These are phyloP conservation scores for Zymoseptoria crescenta DNA, from an alignment of 2,329 filamentous ascomycete species.

Conservation along the genomic window DNA sequence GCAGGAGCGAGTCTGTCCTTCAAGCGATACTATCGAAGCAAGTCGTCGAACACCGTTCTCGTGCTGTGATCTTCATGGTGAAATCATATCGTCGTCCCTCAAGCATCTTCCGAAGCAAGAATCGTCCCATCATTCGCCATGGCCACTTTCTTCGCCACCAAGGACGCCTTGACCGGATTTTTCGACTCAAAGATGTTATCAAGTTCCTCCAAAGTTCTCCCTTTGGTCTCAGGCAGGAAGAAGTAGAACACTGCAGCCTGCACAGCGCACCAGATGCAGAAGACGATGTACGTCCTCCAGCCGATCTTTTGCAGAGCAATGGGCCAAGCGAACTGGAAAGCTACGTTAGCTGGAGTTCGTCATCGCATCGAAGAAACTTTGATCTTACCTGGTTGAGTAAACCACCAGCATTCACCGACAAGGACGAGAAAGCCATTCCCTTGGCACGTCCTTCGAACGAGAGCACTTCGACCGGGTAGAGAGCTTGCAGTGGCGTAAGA, in stretches of 20 bases:
- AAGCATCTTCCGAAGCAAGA: constrained; percentile 18
- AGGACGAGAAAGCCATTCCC: constrained; percentile 38
- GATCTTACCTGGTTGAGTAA: constrained; percentile 28
- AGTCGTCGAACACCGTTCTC: no score
- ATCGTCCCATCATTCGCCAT: constrained; percentile 18
- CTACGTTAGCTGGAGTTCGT: no score
- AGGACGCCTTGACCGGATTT: constrained; percentile 33
- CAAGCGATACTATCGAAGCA: no score
- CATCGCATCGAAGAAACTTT: not conserved
- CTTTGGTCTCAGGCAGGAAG: constrained; percentile 35
- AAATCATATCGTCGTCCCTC: not conserved
- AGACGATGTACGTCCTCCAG: constrained; percentile 25
- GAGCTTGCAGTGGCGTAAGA: constrained; percentile 25
- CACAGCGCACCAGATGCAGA: constrained; percentile 27
- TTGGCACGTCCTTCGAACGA: constrained; percentile 40
- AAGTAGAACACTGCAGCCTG: constrained; percentile 29
- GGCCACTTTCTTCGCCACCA: constrained; percentile 20
- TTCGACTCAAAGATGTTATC: constrained; percentile 36
- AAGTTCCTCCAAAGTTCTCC: constrained; percentile 40
- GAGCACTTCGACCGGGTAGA: constrained; percentile 42
- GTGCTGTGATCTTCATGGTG: no score
- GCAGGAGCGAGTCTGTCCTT: no score
- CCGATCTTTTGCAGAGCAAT: constrained; percentile 21
- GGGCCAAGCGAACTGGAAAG: constrained; percentile 22
- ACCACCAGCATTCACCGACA: constrained; percentile 38